phyloP scores from a whole-genome alignment of 1,139 yeast genomes.

The Blastobotrys illinoisensis region DNA sequence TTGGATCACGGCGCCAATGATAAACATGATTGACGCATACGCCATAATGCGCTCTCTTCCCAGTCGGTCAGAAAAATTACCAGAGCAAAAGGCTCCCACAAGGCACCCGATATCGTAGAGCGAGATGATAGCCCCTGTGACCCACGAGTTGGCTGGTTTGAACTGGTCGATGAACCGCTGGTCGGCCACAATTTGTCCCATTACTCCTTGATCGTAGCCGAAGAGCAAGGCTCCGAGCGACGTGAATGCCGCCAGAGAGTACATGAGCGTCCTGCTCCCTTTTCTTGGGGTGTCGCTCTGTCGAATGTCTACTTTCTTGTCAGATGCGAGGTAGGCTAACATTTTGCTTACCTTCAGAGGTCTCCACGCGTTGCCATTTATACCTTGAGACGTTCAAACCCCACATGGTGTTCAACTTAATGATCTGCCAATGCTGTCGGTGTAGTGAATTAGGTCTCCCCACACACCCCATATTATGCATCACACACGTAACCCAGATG shows the following conservation, averaged over 20 bases:
- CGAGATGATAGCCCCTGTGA: conserved; percentile 11
- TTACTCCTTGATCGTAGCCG: conserved; percentile 16
- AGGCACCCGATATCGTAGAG: conserved; percentile 14
- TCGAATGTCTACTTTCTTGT: neutral
- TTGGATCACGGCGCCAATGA: conserved; percentile 6
- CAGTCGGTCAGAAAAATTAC: conserved; percentile 5
- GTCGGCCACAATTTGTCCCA: neutral
- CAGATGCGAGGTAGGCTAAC: neutral
- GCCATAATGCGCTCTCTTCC: conserved; percentile 10
- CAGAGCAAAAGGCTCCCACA: conserved; percentile 11
- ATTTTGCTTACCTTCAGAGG: neutral
- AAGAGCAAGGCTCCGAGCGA: conserved; percentile 13
- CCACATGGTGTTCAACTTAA: neutral
- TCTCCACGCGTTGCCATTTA: neutral
- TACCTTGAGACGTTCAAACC: neutral
- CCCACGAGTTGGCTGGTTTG: neutral
- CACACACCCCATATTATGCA: neutral
- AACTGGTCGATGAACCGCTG: neutral
- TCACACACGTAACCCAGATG: too few species aligned
- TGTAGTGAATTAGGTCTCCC: too few species aligned
- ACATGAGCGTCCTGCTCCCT: neutral
- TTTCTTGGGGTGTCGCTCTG: neutral
- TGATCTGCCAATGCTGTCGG: neutral
- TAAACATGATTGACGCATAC: conserved; percentile 8
- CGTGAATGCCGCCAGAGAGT: conserved; percentile 9